Percentiles rank a stretch among this genome's conserved stretches.
Conservation (phyloP, 768 basidiomycete genomes). For the Wakefieldia striispora region DNA sequence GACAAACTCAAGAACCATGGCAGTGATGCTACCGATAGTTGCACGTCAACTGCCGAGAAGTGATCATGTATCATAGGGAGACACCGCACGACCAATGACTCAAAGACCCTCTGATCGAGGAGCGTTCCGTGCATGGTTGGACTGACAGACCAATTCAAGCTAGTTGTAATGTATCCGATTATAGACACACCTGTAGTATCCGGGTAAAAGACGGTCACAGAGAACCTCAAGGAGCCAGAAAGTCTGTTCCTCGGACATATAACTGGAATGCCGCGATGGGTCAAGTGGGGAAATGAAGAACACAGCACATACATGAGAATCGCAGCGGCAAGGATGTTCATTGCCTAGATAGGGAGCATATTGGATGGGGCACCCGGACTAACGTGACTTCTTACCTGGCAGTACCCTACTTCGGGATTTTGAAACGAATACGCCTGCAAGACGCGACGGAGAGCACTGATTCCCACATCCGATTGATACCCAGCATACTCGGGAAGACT, state of each 20-base stretch:
- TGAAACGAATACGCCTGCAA: conserved; percentile 94
- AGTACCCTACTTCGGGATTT: conserved; percentile 93
- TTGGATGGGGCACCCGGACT: neutral
- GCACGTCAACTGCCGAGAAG: conserved; percentile 88
- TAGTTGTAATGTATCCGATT: neutral
- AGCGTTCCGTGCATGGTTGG: conserved; percentile 99
- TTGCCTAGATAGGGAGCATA: conserved; percentile 53
- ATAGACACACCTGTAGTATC: conserved; percentile 83
- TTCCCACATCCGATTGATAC: conserved; percentile 89
- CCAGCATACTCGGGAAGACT: conserved; percentile 96
- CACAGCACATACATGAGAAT: conserved; percentile 69
- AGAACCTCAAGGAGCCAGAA: conserved; percentile 97
- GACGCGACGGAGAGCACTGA: conserved; percentile 80
- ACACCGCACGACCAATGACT: conserved; percentile 85
- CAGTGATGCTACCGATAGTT: conserved; percentile 92
- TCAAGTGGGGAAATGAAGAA: neutral
- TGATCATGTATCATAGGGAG: conserved; percentile 94
- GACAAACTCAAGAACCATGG: conserved; percentile 98
- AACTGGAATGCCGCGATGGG: conserved; percentile 47
- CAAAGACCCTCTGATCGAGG: conserved; percentile 97
- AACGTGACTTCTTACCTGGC: conserved; percentile 56
- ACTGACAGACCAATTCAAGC: conserved; percentile 38
- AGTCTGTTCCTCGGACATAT: conserved; percentile 98
- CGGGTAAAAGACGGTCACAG: conserved; percentile 91
- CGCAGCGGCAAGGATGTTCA: conserved; percentile 98